Evolutionary conservation across 2,329 filamentous ascomycete species (phyloP).

Genomic region (Pseudocercospora fuligena): DNA sequence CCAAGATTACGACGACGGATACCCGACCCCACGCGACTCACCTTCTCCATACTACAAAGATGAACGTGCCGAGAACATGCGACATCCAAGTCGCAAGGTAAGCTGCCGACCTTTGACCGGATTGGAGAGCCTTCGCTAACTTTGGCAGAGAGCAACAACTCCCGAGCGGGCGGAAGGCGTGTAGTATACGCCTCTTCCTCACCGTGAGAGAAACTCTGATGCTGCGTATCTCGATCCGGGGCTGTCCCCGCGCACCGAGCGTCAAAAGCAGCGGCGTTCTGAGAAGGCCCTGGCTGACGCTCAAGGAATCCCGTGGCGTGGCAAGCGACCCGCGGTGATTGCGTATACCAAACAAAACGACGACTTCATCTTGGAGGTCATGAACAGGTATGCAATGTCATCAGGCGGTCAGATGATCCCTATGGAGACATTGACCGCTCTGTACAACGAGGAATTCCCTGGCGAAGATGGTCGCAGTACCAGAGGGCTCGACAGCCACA

Average conservation of each 20-base stretch:
- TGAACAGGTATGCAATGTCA: not conserved
- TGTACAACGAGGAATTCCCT: not conserved
- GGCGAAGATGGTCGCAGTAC: not conserved
- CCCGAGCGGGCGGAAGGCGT: not conserved
- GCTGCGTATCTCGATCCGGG: not conserved
- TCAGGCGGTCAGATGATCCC: not conserved
- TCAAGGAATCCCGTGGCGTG: not conserved
- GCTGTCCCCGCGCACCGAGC: not conserved
- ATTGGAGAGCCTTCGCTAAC: not conserved
- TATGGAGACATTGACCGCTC: not conserved
- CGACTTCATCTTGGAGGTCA: not conserved
- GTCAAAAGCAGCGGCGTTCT: not conserved
- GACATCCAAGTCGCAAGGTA: not conserved
- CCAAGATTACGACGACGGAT: not conserved
- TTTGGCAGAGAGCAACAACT: not conserved
- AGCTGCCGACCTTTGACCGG: not conserved
- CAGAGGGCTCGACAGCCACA: not conserved
- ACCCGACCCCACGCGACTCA: not conserved
- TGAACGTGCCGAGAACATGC: not conserved
- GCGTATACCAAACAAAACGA: not conserved
- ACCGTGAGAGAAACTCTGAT: not conserved
- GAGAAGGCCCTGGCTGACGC: not conserved
- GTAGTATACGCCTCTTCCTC: not conserved
- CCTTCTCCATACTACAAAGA: not conserved
- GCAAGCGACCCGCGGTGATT: not conserved